Percentiles rank a stretch among this genome's conserved stretches.
phyloP scores from a whole-genome alignment of 345 rosid genomes.

The Acer negundo region DNA sequence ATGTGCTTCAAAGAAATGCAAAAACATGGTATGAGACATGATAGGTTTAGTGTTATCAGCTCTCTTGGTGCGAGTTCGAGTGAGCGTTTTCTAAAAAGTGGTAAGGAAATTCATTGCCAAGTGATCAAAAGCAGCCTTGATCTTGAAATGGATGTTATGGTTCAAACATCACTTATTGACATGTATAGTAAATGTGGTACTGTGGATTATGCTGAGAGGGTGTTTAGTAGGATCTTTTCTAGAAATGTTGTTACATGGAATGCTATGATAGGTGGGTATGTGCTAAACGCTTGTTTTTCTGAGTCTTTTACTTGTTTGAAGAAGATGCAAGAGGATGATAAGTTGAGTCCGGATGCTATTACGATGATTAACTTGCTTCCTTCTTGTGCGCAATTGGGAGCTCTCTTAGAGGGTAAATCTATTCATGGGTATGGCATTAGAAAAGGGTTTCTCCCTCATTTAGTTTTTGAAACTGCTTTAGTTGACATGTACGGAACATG shows the following conservation, averaged over 20 bases:
- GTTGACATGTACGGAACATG: constrained; percentile 66
- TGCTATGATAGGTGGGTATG: constrained; percentile 70
- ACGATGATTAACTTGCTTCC: constrained; percentile 71
- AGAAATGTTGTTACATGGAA: constrained; percentile 68
- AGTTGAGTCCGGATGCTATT: constrained; percentile 56
- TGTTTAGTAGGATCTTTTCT: constrained; percentile 43
- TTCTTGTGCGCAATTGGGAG: constrained; percentile 50
- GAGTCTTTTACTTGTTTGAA: constrained; percentile 57
- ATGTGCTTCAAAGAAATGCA: constrained; percentile 48
- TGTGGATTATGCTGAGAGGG: constrained; percentile 58
- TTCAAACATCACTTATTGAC: constrained; percentile 60
- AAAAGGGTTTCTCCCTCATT: constrained; percentile 62
- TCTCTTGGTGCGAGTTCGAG: constrained; percentile 58
- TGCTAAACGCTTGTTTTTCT: constrained; percentile 29
- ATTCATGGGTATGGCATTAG: constrained; percentile 69
- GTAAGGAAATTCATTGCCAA: constrained; percentile 78
- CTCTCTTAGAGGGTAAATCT: constrained; percentile 42
- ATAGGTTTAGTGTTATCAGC: constrained; percentile 55
- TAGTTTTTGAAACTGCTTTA: constrained; percentile 66
- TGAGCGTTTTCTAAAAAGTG: constrained; percentile 32
- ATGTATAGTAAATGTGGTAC: constrained; percentile 66
- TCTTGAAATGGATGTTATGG: constrained; percentile 54
- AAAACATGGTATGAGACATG: constrained; percentile 40
- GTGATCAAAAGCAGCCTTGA: constrained; percentile 50
- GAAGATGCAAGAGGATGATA: constrained; percentile 46